Evolutionary conservation across 208 protist genomes (phyloP), one percentile per base, ranked within the genome.

Genomic region (Crithidia sp.): DNA sequence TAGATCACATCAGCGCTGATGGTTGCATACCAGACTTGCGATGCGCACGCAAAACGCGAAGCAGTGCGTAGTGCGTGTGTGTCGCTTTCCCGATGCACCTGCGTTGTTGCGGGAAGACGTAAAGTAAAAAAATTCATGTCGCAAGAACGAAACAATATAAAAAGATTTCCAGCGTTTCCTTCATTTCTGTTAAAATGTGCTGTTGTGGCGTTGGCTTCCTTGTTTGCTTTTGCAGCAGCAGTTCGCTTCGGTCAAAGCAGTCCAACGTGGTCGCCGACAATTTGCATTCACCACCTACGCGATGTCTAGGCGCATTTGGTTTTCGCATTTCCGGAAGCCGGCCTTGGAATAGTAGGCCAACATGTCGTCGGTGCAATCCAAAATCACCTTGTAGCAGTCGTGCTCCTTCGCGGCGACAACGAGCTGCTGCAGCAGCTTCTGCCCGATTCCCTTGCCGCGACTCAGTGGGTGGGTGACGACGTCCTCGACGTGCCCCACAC

Each of bases 371-470:
- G 74, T 74, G 67, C 80, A 88, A 69, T 96, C 88, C 9, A 96
- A 78, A 70, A 96, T 93, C 40, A 95, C 76, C 68, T 96, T 96
- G 76, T 96, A 96, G 77, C 92, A 96, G 58, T 85, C 68, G 13
- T 71, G 55, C 36, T 68, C 64, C 16, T 71, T 80, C 16, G 90
- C 80, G n/a, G 82, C 72, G 43, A 74, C 70, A 7, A 82, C 76
- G 2, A 95, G 68, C 7, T 71, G 63, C 7, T 74, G 44, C 28
- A 96, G 63, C n/a, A 96, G 79, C 10, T 72, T 67, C 10, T 84
- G 75, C 2, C 85, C 89, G 56, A 93, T 75, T n/a, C 86, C 88
- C 28, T 82, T 64, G 5, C 85, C 88, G 16, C 85, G 80, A 56
- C 79, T 84, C 36, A 57, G n/a, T 6, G 88, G 83, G 72, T 89